Evolutionary conservation across 164 flowering plant species (phyloP), one percentile per base, ranked within the genome.

Genomic region (Aristolochia fimbriata): DNA sequence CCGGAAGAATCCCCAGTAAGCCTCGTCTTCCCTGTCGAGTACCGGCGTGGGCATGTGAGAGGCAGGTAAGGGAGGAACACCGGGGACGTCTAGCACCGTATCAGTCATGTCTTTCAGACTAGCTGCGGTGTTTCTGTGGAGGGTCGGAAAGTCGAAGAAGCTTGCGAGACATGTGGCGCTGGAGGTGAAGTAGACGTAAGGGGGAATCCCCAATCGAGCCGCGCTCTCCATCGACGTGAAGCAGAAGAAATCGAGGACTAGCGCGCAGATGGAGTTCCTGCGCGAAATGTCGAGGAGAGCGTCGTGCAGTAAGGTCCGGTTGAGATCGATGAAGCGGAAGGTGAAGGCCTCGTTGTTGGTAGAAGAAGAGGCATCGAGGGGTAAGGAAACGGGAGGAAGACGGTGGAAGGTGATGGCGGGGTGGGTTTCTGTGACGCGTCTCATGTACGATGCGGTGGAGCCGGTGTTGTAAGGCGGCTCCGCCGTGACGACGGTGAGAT

Each of bases 171-270:
- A 0, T 22, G 46, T 9, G 2, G 71, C 78, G 7, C 70, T 67
- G 2, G 81, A 73, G 6, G 87, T 66, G 67, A 64, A 62, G 78
- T 58, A 80, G 62, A 55, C 70, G 58, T 65, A 78, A 15, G 74
- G 30, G 19, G 84, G 83, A 71, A 80, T 77, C 52, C 33, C 8
- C 60, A 78, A 77, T 0, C 58, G 24, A 5, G 54, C 5, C 12
- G 81, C 50, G 15, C 71, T 65, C 2, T 58, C 20, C 12, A 68
- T 14, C 22, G 70, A 57, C 2, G 66, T 1, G 58, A 50, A 21
- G 67, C 81, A 78, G 68, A 82, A 78, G 64, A 70, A 55, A 61
- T 80, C 80, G 17, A 77, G 54, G 65, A 82, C n/a, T 45, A 78
- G 51, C 55, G 80, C 61, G 51, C 57, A n/a, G n/a, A n/a, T n/a